Conservation (phyloP, 1,139 yeast genomes). For the Debaryomyces nepalensis region DNA sequence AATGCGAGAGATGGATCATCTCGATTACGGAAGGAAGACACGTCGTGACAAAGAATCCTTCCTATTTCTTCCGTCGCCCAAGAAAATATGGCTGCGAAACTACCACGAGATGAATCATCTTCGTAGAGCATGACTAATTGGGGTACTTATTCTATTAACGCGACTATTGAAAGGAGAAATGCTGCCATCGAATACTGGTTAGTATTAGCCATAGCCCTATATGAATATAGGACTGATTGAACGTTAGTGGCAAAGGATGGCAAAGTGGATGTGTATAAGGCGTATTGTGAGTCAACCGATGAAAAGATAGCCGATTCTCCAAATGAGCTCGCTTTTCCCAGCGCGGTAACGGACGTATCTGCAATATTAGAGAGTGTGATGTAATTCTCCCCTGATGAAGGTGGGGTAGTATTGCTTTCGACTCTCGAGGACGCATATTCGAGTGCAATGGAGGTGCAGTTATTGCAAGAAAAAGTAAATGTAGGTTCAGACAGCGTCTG, state of each 20-base stretch:
- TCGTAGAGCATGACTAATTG: background rate
- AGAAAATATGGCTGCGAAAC: constrained; percentile 8
- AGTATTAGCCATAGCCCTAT: background rate
- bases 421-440: background rate
- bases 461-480: background rate
- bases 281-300: no score
- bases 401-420: no score
- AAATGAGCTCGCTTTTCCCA: no score
- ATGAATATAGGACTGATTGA: background rate
- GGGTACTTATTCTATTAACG: constrained; percentile 1
- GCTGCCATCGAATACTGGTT: background rate
- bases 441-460: background rate
- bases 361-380: background rate
- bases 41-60: background rate
- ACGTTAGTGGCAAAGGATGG: no score
- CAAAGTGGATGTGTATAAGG: no score
- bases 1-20: constrained; percentile 1
- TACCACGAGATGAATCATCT: background rate
- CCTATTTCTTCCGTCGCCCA: constrained; percentile 2
- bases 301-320: no score
- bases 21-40: background rate
- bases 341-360: background rate
- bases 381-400: background rate
- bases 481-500: no score
- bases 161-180: background rate